Evolutionary conservation across 345 rosid species (phyloP).

Genomic region (Camelina sativa): DNA sequence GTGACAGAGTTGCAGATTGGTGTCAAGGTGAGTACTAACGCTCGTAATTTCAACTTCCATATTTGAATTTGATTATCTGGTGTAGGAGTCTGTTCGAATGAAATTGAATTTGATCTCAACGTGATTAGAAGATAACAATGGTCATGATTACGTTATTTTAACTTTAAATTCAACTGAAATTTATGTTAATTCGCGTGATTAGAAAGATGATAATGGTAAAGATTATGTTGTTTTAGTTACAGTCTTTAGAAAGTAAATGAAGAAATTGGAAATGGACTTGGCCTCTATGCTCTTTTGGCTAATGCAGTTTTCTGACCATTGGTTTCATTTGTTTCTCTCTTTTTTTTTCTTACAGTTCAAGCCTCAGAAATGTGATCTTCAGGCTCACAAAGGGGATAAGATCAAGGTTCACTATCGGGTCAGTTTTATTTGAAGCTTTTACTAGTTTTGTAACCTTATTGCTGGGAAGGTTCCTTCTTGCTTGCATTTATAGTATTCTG

Average conservation of each 20-base stretch:
- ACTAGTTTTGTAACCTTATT: neutral
- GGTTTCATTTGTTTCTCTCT: neutral
- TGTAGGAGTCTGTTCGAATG: neutral
- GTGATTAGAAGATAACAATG: neutral
- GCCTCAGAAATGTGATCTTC: conserved; percentile 75
- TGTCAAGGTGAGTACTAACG: conserved; percentile 60
- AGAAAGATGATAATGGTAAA: conserved; percentile 3
- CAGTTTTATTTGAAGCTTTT: conserved; percentile 38
- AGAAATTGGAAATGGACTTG: neutral
- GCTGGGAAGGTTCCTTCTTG: neutral
- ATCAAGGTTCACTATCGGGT: conserved; percentile 92
- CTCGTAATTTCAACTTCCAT: neutral
- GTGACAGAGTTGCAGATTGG: conserved; percentile 92
- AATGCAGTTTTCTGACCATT: neutral
- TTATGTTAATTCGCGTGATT: neutral
- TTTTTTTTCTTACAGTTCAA: conserved; percentile 52
- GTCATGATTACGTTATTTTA: neutral
- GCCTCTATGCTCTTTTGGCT: neutral
- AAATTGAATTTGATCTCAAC: neutral
- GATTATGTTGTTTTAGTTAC: neutral
- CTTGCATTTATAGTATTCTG: conserved; percentile 1
- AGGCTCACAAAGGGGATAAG: conserved; percentile 93
- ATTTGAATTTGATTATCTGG: conserved; percentile 5
- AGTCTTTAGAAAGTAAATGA: neutral
- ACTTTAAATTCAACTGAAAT: neutral